Conservation (phyloP, 345 rosid genomes). For the Laguncularia racemosa region DNA sequence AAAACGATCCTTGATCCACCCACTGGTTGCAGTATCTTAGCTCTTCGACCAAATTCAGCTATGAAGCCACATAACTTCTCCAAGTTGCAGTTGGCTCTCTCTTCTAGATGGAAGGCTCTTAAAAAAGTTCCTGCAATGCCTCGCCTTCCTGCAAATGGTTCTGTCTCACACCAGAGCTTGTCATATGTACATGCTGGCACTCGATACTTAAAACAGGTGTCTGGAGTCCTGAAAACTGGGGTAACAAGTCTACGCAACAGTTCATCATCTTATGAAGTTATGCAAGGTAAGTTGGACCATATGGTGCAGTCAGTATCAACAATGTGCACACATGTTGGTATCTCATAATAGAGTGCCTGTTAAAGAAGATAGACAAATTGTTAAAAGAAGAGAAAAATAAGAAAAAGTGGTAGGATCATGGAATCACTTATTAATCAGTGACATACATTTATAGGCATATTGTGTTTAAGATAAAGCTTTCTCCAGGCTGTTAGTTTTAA, state of each 20-base stretch:
- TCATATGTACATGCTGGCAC: constrained; percentile 93
- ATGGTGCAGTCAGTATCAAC: no score
- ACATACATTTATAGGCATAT: no score
- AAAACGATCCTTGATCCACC: constrained; percentile 72
- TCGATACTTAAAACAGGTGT: constrained; percentile 83
- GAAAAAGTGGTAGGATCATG: no score
- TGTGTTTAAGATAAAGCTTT: no score
- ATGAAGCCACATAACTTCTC: constrained; percentile 52
- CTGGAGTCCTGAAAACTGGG: constrained; percentile 88
- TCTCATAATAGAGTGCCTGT: no score
- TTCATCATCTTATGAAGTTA: constrained; percentile 80
- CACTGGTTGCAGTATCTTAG: constrained; percentile 73
- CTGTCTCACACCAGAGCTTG: constrained; percentile 82
- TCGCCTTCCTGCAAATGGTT: constrained; percentile 56
- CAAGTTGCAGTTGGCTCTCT: constrained; percentile 46
- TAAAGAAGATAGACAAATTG: no score
- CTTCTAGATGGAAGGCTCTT: constrained; percentile 70
- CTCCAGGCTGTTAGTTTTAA: no score
- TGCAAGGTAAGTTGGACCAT: constrained; percentile 51
- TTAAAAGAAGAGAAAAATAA: no score
- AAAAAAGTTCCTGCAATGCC: constrained; percentile 52
- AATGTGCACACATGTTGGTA: no score
- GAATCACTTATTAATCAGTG: no score
- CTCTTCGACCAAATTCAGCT: constrained; percentile 60
- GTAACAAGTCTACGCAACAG: constrained; percentile 84